These are phyloP conservation scores for Alectoria sarmentosa DNA, from an alignment of 495 filamentous ascomycete genomes.

Conservation along the genomic window DNA sequence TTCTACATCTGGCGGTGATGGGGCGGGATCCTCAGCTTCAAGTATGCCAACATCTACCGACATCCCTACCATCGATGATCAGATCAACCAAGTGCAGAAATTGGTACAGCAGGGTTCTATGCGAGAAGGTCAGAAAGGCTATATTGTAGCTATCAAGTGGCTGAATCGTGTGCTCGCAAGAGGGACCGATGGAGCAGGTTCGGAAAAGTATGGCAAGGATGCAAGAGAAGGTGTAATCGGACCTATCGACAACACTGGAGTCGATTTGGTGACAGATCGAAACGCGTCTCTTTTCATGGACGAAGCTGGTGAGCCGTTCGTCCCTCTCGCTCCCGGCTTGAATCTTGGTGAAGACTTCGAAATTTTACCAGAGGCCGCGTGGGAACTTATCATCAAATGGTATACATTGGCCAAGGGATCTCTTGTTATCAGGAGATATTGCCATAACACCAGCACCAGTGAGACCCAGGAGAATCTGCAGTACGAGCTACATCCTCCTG, in stretches of 20 bases:
- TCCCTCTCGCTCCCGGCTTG: constrained; percentile 70
- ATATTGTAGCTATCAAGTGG: constrained; percentile 74
- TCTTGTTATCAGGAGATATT: constrained; percentile 65
- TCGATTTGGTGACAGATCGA: constrained; percentile 41
- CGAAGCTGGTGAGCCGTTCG: constrained; percentile 53
- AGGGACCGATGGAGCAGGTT: constrained; percentile 46
- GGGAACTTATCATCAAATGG: constrained; percentile 74
- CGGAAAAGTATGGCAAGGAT: constrained; percentile 50
- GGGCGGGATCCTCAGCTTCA: constrained; percentile 21
- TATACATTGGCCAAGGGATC: constrained; percentile 68
- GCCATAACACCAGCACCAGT: constrained; percentile 62
- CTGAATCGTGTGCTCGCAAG: constrained; percentile 65
- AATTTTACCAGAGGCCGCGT: constrained; percentile 68
- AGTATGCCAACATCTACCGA: constrained; percentile 20
- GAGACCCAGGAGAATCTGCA: constrained; percentile 55
- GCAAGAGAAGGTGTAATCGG: constrained; percentile 59
- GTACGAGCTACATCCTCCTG: constrained; percentile 77
- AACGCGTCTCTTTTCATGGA: constrained; percentile 39
- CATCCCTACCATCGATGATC: constrained; percentile 65
- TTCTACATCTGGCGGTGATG: constrained; percentile 16
- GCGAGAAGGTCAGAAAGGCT: constrained; percentile 65
- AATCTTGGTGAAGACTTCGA: constrained; percentile 61
- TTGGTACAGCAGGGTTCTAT: constrained; percentile 42
- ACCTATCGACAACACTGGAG: constrained; percentile 79
- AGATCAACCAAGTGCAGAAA: constrained; percentile 61